Percentiles rank a stretch among this genome's conserved stretches.
phyloP scores from a whole-genome alignment of 805 yeast genomes.

The Myxozyma mucilagina region DNA sequence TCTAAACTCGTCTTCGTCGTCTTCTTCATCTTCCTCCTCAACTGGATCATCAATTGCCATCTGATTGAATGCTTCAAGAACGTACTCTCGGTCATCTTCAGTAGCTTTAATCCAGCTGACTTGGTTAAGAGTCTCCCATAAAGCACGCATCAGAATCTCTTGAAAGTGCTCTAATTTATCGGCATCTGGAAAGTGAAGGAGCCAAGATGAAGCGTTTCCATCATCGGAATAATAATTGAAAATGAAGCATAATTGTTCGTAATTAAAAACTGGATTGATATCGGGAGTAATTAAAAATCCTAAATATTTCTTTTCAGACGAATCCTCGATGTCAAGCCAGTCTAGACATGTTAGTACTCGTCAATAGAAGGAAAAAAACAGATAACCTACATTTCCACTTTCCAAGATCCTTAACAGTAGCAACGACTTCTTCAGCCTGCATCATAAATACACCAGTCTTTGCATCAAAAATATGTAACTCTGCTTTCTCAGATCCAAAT shows the following conservation, averaged over 20 bases:
- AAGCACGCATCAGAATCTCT: constrained; percentile 49
- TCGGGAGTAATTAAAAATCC: constrained; percentile 49
- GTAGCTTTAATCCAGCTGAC: constrained; percentile 49
- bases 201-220: constrained; percentile 56
- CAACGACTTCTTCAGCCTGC: constrained; percentile 43
- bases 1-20: constrained; percentile 37
- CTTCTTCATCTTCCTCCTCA: constrained; percentile 42
- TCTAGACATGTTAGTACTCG: not conserved
- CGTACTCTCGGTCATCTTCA: constrained; percentile 54
- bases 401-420: constrained; percentile 48
- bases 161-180: constrained; percentile 55
- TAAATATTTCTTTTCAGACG: constrained; percentile 38
- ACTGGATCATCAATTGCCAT: constrained; percentile 42
- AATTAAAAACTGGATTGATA: constrained; percentile 67
- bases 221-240: constrained; percentile 56
- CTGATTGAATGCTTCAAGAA: constrained; percentile 54
- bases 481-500: constrained; percentile 37
- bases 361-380: too few relatives aligned
- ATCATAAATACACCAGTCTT: constrained; percentile 49
- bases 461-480: constrained; percentile 62
- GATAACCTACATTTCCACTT: constrained; percentile 47
- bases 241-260: constrained; percentile 57
- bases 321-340: constrained; percentile 49
- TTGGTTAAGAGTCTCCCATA: constrained; percentile 63
- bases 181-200: constrained; percentile 53